Evolutionary conservation across 2,329 filamentous ascomycete genomes (phyloP), one percentile per base, ranked within the genome.

Genomic region (Fusarium humuli): DNA sequence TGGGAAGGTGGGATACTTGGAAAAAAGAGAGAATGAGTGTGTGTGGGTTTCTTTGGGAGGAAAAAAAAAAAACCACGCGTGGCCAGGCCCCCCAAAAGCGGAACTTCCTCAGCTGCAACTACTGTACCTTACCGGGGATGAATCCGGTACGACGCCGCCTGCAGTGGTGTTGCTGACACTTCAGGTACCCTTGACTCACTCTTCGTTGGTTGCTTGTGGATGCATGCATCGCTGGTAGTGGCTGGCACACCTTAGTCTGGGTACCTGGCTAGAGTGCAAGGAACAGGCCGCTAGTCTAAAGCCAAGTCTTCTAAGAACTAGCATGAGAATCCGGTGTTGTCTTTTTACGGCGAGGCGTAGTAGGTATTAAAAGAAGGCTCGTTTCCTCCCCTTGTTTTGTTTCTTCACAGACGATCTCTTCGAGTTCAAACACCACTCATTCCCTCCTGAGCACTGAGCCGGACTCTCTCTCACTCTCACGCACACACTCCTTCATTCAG

Each of bases 391-490:
- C 65, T 70, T 60, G 62, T 57, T 70, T 72, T 60, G 68, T 73
- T 73, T 73, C 66, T 14, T 67, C 64, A 70, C 68, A 58, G 48
- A 67, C 64, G 69, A 70, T 70, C 67, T 65, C 46, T 74, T 72
- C 69, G 63, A 73, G 70, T 74, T 75, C 69, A 73, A 67, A 73
- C 69, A 71, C 40, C 73, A 72, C 65, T 75, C 73, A 54, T 74
- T 75, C 66, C 66, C 59, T 69, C 70, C 69, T 75, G 72, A 77
- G 75, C 75, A 74, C 63, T 66, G 63, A 66, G 63, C 63, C 65
- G 75, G 75, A 75, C 73, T 74, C 62, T 65, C 47, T 73, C 65
- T 73, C 69, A 37, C 34, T 67, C 71, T 68, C 62, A 60, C 66
- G 57, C 69, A 69, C 66, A 75, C 73, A 69, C 25, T 75, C 73